Base-by-base conservation (phyloP, 306 rosid species). In the Rubus parviflorus region DNA sequence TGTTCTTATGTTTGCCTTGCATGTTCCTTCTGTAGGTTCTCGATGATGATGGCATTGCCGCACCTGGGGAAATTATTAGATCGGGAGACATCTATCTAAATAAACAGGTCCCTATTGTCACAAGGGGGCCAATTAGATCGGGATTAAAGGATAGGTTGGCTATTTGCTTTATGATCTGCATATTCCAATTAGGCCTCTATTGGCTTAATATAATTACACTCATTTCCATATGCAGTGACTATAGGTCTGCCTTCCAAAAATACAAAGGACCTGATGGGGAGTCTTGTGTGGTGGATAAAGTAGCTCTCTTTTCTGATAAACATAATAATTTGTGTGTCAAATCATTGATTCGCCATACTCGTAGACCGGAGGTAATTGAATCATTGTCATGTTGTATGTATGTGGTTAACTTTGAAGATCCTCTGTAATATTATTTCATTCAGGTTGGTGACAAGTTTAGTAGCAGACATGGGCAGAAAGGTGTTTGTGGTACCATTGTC, bases 401-500 rank as follows among this genome's bases (percentile, higher is more conserved):
- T 37, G 9, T 7, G 16, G 42, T 73, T 37, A 15, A 16, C 19
- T 35, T 38, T 40, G 8, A 16, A 13, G 69, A 37, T 64, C 13
- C 19, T 16, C 70, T 41, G 48, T 19, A 66, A 41, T 67, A 66
- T 81, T 52, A 46, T 73, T 79, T 12, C 77, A 71, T 63, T 79
- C 37, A 93, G 97, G 89, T 95, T 79, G 97, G 97, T 63, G 98
- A 95, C 80, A 95, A 95, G 87, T 95, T 95, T 81, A 95, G 98
- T 87, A 95, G 98, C 84, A 90, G 98, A 83, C 98, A 95, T 78
- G 98, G 98, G 77, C 97, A 95, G 86, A 95, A 95, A 83, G 98
- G 98, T 82, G 98, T 95, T 75, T 90, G 95, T 79, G 98, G 98
- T 73, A 95, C 97, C 60, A 89, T 95, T 81, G 92, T 95, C 77